Evolutionary conservation across 768 basidiomycete genomes (phyloP).

Genomic region (Agrocybe chaxingu): DNA sequence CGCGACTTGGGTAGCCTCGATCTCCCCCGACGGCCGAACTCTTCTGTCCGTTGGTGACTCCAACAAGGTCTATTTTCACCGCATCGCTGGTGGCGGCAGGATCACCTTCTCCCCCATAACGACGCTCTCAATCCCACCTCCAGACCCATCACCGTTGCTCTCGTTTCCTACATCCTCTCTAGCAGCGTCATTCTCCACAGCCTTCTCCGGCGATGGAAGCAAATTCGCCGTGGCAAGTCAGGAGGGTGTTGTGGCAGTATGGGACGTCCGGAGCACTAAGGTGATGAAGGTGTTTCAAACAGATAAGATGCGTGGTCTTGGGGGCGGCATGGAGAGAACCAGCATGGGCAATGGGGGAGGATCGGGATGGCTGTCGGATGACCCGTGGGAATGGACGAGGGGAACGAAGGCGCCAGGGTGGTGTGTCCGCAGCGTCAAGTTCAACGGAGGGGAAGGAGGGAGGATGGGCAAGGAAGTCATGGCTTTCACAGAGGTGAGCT

Average conservation of each 20-base stretch:
- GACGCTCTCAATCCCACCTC: slow-evolving; percentile 65
- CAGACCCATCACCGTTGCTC: slow-evolving; percentile 29
- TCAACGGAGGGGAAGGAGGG: slow-evolving; percentile 45
- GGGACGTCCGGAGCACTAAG: slow-evolving; percentile 76
- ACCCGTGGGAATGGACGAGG: slow-evolving; percentile 67
- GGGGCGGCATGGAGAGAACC: not conserved
- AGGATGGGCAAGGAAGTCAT: slow-evolving; percentile 68
- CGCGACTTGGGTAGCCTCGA: slow-evolving; percentile 54
- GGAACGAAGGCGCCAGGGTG: slow-evolving; percentile 69
- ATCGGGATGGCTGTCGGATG: slow-evolving; percentile 49
- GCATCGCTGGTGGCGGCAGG: slow-evolving; percentile 60
- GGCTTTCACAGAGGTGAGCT: slow-evolving; percentile 83
- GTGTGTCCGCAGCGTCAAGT: slow-evolving; percentile 86
- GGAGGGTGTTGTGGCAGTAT: slow-evolving; percentile 75
- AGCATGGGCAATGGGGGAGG: not conserved
- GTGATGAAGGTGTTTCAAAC: slow-evolving; percentile 70
- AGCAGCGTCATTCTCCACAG: slow-evolving; percentile 75
- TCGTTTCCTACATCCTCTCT: slow-evolving; percentile 26
- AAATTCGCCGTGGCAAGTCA: slow-evolving; percentile 86
- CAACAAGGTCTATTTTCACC: slow-evolving; percentile 78
- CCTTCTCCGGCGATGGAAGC: slow-evolving; percentile 71
- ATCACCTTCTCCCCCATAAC: slow-evolving; percentile 65
- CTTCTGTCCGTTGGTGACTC: slow-evolving; percentile 92
- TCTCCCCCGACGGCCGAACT: slow-evolving; percentile 85
- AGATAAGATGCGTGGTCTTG: slow-evolving; percentile 31